Evolutionary conservation across 1,284 basidiomycete genomes (phyloP).

Genomic region (Abortiporus biennis): DNA sequence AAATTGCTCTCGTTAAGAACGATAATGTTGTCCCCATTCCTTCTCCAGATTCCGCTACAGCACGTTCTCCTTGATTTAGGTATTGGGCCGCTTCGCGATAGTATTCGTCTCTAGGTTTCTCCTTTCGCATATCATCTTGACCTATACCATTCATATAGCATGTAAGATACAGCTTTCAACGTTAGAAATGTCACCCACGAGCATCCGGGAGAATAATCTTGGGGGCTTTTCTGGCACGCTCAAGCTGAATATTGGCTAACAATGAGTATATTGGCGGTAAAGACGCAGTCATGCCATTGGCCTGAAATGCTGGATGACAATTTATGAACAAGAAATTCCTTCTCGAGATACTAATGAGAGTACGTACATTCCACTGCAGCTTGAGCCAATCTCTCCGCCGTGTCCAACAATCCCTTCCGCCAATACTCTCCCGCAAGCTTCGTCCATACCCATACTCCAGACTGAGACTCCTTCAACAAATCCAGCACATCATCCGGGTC

Average conservation of each 20-base stretch:
- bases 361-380: conserved; percentile 58
- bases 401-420: conserved; percentile 59
- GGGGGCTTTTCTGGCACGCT: conserved; percentile 74
- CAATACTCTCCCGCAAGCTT: conserved; percentile 76
- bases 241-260: conserved; percentile 78
- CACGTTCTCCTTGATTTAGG: conserved; percentile 60
- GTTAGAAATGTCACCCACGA: conserved; percentile 42
- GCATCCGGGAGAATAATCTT: conserved; percentile 70
- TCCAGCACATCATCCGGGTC: conserved; percentile 69
- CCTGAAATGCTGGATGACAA: conserved; percentile 41
- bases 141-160: conserved; percentile 33
- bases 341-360: neutral
- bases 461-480: conserved; percentile 62
- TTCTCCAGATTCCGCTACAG: conserved; percentile 45
- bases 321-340: neutral
- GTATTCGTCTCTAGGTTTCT: conserved; percentile 65
- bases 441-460: conserved; percentile 68
- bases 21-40: conserved; percentile 40
- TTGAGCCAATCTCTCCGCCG: conserved; percentile 62
- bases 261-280: conserved; percentile 70
- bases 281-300: conserved; percentile 38
- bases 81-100: conserved; percentile 63
- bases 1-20: conserved; percentile 74
- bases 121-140: conserved; percentile 57
- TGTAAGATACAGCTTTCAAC: neutral